Base-by-base conservation (phyloP, 2,329 filamentous ascomycete genomes). In the Fusarium gaditjirri region DNA sequence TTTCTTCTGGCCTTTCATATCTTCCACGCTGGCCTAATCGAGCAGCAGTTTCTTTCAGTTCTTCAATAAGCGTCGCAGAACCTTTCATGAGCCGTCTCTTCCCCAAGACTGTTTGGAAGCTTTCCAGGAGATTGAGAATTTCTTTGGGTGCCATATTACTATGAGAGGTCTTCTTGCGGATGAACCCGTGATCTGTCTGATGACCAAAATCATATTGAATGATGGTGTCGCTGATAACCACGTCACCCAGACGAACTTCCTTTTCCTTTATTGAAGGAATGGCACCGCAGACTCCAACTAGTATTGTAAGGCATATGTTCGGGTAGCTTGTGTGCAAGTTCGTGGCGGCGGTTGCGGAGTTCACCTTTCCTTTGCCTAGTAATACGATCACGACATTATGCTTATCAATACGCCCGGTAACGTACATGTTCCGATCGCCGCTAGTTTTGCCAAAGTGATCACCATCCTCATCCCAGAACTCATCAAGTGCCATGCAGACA, bases 51-150 rank as follows among this genome's bases (percentile, higher is more conserved):
- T 16, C 12, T 38, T 50, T 4, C 7, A 58, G 21, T 9, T 39
- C 31, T 6, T 17, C 12, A 4, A 14, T 2, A 16, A 5, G n/a
- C 1, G 6, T 8, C 10, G 2, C 13, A 19, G 41, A 23, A 1
- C 21, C 35, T 25, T 12, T 49, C 11, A 23, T 21, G 7, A 57
- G 21, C 6, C 33, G 42, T 3, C 16, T 17, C 3, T 10, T 49
- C 5, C 33, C 42, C 12, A 49, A 21, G 3, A 29, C 17, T 5
- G 54, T 57, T 11, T 57, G 13, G 0, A 57, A 23, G 3, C 21
- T 49, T 35, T 27, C 33, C 1, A 57, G 12, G 25, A 57, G 16
- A 14, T 49, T 57, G 5, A 6, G 1, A 1, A 49, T 27, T n/a
- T 49, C 31, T 38, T 8, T 25, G 0, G 54, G 25, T 8, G 19